Evolutionary conservation across 331 rosid species (phyloP).

Genomic region (Quercus tomentella): DNA sequence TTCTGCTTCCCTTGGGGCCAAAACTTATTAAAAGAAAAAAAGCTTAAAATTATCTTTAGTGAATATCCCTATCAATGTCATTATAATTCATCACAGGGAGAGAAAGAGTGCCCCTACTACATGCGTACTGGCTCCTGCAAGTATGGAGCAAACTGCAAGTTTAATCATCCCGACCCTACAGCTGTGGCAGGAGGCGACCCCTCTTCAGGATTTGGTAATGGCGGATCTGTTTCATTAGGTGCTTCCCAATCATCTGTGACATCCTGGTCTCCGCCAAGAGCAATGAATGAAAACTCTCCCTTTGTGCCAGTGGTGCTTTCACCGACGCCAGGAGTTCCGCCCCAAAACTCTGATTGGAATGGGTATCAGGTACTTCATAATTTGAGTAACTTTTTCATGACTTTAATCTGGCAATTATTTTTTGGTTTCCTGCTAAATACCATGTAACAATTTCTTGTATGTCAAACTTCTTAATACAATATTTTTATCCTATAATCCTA

Average conservation of each 20-base stretch:
- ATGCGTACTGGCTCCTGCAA: constrained; percentile 94
- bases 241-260: constrained; percentile 47
- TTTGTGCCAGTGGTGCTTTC: constrained; percentile 63
- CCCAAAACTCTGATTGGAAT: constrained; percentile 71
- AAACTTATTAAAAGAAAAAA: too few relatives aligned
- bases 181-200: constrained; percentile 55
- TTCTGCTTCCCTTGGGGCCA: too few relatives aligned
- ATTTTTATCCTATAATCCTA: neutral
- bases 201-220: constrained; percentile 53
- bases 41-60: neutral
- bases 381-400: neutral
- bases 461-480: too few relatives aligned
- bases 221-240: constrained; percentile 47
- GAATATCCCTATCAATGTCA: constrained; percentile 8
- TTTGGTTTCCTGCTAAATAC: neutral
- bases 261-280: constrained; percentile 64
- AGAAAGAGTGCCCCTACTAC: constrained; percentile 85
- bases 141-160: constrained; percentile 88
- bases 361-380: constrained; percentile 60
- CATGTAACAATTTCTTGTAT: neutral
- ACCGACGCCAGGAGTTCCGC: constrained; percentile 55
- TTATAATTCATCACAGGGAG: constrained; percentile 50
- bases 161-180: constrained; percentile 95
- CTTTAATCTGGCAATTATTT: neutral
- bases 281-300: constrained; percentile 59